Evolutionary conservation across 1,284 basidiomycete species (phyloP).

Genomic region (Leccinum insolens): DNA sequence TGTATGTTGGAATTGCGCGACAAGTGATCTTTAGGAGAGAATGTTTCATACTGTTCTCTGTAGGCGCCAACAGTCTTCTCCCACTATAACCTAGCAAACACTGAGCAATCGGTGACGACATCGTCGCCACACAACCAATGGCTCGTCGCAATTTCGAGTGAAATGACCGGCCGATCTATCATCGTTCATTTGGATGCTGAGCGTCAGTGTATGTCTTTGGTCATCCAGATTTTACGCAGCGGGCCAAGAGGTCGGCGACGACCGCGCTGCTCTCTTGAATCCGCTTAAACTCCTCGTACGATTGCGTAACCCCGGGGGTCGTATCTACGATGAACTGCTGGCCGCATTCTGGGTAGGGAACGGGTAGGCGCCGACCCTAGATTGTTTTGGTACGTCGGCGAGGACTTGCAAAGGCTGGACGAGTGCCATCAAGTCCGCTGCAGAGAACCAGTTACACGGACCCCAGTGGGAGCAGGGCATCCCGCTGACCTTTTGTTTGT

Average conservation of each 20-base stretch:
- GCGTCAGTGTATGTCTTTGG: not conserved
- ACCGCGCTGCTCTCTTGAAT: not conserved
- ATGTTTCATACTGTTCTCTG: not conserved
- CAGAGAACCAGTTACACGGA: constrained; percentile 21
- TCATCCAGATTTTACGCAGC: not conserved
- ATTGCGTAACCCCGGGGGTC: constrained; percentile 25
- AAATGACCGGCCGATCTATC: not conserved
- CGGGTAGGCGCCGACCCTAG: constrained; percentile 17
- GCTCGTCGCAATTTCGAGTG: not conserved
- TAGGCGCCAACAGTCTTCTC: no score
- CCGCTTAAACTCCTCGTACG: not conserved
- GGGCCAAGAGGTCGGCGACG: not conserved
- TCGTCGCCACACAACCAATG: not conserved
- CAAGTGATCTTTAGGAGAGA: not conserved
- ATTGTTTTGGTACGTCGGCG: constrained; percentile 25
- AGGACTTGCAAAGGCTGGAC: constrained; percentile 37
- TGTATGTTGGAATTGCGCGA: not conserved
- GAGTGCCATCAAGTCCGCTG: not conserved
- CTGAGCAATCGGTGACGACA: not conserved
- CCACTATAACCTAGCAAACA: no score
- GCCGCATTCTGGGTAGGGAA: constrained; percentile 30
- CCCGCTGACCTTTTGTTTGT: constrained; percentile 43
- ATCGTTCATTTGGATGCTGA: not conserved
- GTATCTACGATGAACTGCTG: constrained; percentile 41
- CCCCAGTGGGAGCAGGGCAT: not conserved